A percentile compares a stretch with the other conserved stretches of the same genome.
phyloP scores from a whole-genome alignment of 495 filamentous ascomycete species.

The Daldinia loculata region DNA sequence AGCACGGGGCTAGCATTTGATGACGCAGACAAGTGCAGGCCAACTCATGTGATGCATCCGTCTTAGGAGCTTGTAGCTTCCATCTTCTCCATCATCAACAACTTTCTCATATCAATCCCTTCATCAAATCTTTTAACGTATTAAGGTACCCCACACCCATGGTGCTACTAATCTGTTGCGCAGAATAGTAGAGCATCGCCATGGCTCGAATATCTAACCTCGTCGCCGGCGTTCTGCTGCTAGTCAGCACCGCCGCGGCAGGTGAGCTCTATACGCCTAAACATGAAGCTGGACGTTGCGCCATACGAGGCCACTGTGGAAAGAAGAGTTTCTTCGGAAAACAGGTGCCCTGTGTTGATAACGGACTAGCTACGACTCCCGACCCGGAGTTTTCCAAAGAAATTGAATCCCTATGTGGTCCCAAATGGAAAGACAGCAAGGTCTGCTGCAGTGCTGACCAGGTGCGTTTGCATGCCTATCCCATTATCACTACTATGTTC shows the following conservation, averaged over 20 bases:
- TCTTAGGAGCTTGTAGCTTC: not conserved
- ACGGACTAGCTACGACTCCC: conserved; percentile 79
- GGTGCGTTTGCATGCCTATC: conserved; percentile 54
- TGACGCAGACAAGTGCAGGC: conserved; percentile 45
- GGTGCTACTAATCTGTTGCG: conserved; percentile 20
- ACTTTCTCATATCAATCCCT: conserved; percentile 9
- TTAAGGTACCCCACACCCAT: conserved; percentile 16
- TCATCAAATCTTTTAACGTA: conserved; percentile 10
- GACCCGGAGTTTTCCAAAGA: conserved; percentile 72
- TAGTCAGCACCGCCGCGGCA: conserved; percentile 45
- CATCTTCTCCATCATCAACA: conserved; percentile 10
- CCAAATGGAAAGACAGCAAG: conserved; percentile 79
- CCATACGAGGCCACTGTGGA: conserved; percentile 90
- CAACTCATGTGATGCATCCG: conserved; percentile 30
- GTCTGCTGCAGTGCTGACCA: conserved; percentile 89
- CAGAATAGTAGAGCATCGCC: conserved; percentile 30
- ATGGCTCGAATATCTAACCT: conserved; percentile 48
- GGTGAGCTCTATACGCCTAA: conserved; percentile 61
- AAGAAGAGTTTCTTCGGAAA: conserved; percentile 86
- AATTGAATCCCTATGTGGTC: conserved; percentile 85
- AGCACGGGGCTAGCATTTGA: conserved; percentile 32
- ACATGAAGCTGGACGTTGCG: conserved; percentile 90
- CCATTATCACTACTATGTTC: not conserved
- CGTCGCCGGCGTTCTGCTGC: conserved; percentile 50
- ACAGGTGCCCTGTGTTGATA: conserved; percentile 93